phyloP scores from a whole-genome alignment of 2,329 filamentous ascomycete species.

The Phaeosphaeriaceae sp. region DNA sequence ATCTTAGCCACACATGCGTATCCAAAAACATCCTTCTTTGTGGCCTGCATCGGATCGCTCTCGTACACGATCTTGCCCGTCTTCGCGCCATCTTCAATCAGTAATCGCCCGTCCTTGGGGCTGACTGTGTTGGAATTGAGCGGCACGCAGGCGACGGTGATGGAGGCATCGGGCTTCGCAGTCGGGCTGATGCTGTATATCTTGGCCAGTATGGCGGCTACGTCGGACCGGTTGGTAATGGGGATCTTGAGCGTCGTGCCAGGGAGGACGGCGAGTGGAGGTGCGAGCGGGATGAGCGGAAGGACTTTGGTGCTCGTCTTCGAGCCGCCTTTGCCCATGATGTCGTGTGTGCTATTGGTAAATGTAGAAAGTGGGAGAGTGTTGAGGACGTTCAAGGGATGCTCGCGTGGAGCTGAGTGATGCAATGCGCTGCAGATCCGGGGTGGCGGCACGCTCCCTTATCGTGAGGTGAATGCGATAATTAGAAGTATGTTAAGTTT shows the following conservation, averaged over 20 bases:
- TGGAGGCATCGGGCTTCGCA: conserved; percentile 67
- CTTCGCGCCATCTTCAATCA: conserved; percentile 70
- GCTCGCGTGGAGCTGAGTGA: conserved; percentile 3
- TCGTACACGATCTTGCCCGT: conserved; percentile 55
- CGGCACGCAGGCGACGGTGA: conserved; percentile 88
- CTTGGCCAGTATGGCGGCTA: conserved; percentile 84
- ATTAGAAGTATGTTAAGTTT: not conserved
- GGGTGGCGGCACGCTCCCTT: not conserved
- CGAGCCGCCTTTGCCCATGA: conserved; percentile 46
- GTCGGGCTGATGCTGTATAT: conserved; percentile 79
- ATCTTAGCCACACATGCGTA: conserved; percentile 75
- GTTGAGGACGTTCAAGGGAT: not conserved
- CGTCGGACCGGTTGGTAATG: conserved; percentile 82
- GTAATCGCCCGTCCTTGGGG: conserved; percentile 71
- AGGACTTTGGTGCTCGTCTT: conserved; percentile 55
- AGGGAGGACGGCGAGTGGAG: conserved; percentile 82
- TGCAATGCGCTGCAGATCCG: conserved; percentile 10
- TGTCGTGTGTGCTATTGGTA: conserved; percentile 6
- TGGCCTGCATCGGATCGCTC: conserved; percentile 55
- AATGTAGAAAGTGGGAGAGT: not conserved
- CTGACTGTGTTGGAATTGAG: conserved; percentile 77
- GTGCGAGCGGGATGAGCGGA: conserved; percentile 82
- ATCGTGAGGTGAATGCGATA: not conserved
- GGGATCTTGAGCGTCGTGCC: conserved; percentile 85
- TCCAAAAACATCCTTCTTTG: conserved; percentile 72